Conservation (phyloP, 2,329 filamentous ascomycete genomes). For the Raffaelea arxii region DNA sequence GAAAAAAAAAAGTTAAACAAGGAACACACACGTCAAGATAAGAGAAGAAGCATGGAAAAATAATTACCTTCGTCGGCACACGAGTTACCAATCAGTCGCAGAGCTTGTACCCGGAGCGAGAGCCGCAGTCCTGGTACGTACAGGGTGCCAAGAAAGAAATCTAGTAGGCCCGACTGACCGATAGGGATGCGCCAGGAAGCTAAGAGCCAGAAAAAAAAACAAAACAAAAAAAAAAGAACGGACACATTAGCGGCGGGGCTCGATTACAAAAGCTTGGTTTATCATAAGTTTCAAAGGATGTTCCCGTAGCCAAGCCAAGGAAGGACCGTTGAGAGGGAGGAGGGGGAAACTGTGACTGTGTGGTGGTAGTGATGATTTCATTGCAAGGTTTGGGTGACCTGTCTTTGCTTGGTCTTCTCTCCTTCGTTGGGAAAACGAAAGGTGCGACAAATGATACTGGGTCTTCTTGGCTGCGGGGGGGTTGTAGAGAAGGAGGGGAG, state of each 20-base stretch:
- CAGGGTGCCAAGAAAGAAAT: conserved; percentile 43
- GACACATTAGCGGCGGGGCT: background rate
- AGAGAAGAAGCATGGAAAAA: background rate
- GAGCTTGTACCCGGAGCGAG: conserved; percentile 40
- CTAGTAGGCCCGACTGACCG: conserved; percentile 47
- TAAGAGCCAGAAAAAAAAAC: no score
- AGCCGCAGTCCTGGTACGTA: conserved; percentile 26
- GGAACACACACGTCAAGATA: background rate
- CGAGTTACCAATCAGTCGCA: conserved; percentile 52
- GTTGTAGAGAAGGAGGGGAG: background rate
- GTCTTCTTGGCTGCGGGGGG: background rate
- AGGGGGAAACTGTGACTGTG: background rate
- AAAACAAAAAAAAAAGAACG: no score
- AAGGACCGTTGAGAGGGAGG: background rate
- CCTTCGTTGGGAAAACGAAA: no score
- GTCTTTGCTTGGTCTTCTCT: no score
- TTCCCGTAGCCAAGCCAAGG: background rate
- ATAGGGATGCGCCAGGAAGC: conserved; percentile 47
- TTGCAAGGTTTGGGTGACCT: background rate
- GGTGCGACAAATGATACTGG: background rate
- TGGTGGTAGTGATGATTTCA: background rate
- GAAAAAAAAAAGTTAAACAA: background rate
- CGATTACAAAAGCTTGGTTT: background rate
- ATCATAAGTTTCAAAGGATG: background rate
- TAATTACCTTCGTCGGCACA: conserved; percentile 47